Base-by-base conservation (phyloP, 2,329 filamentous ascomycete species). In the Cladosporium sp. region DNA sequence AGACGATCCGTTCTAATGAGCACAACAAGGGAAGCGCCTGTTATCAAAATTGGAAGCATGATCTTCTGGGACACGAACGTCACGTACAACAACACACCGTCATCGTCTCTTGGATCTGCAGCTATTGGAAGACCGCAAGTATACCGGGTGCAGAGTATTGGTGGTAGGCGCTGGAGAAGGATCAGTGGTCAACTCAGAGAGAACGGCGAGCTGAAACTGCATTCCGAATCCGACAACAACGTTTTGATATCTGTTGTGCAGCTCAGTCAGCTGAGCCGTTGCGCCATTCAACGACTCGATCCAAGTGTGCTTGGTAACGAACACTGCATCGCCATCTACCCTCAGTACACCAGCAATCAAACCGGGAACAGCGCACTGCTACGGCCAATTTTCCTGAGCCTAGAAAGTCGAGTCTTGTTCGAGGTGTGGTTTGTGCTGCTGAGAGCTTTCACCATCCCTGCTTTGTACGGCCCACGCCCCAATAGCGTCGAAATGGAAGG, bases 391-490 rank as follows among this genome's bases (percentile, higher is more conserved):
- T 97, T 96, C 75, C 83, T 99, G 37, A 91, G 92, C 3, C 80
- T 97, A 53, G 94, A 98, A 71, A 93, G 88, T 29, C 87, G 93
- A 50, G 88, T 96, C 7, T 83, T 96, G n/a, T 97, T 96, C 72
- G 95, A 99, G 76, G 95, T 97, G 14, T 99, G 95, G 95, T 94
- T 96, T 73, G 93, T 97, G 7, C 82, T 99, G 11, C 78, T 99
- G 33, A 88, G 94, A 68, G 93, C 94, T 0, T 97, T 97, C 77
- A 92, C 94, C 0, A 89, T 96, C 55, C 94, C 95, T 0, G 93
- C 97, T 72, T 84, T 98, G 14, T 98, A 97, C 75, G 91, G 89
- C 1, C 80, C 81, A 68, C 74, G 65, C 75, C 56, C 58, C 23
- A 37, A 56, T n/a, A 62, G 50, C 16, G 69, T 74, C 77, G 66